Conservation (phyloP, 2,329 filamentous ascomycete species). For the Colletotrichum shisoi region DNA sequence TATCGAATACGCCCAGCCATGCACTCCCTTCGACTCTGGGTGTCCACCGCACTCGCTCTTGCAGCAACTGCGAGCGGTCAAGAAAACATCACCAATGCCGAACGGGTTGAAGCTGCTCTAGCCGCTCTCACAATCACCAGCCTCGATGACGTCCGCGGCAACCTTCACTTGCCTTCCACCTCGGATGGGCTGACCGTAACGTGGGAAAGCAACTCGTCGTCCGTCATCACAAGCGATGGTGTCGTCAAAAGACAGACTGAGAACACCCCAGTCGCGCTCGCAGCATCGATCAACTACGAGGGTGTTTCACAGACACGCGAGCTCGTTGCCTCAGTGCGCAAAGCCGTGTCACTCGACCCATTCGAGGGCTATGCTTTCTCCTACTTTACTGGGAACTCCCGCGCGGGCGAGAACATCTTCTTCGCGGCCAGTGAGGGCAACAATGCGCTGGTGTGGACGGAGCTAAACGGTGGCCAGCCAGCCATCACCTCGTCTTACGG, state of each 20-base stretch:
- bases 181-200: slow-evolving; percentile 46
- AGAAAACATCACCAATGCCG: slow-evolving; percentile 8
- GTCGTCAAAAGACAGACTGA: slow-evolving; percentile 47
- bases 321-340: slow-evolving; percentile 49
- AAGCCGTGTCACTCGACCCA: slow-evolving; percentile 45
- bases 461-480: slow-evolving; percentile 58
- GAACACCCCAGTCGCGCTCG: slow-evolving; percentile 47
- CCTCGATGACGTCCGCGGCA: slow-evolving; percentile 51
- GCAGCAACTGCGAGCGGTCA: slow-evolving; percentile 24
- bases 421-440: slow-evolving; percentile 62
- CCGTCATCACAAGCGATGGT: slow-evolving; percentile 49
- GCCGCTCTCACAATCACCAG: slow-evolving; percentile 46
- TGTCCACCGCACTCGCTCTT: slow-evolving; percentile 27
- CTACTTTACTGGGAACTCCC: slow-evolving; percentile 58
- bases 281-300: slow-evolving; percentile 46
- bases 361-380: slow-evolving; percentile 60
- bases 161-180: slow-evolving; percentile 48
- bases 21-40: slow-evolving; percentile 21
- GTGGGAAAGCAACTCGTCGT: slow-evolving; percentile 49
- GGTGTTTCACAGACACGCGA: slow-evolving; percentile 43
- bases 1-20: slow-evolving; percentile 8
- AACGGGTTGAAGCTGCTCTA: slow-evolving; percentile 39
- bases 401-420: slow-evolving; percentile 60
- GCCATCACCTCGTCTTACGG: slow-evolving; percentile 56
- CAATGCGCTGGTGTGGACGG: slow-evolving; percentile 59